Percentiles rank a stretch among this genome's conserved stretches.
Evolutionary conservation across 441 rosid genomes (phyloP).

Genomic region (Arabidopsis hybrid): DNA sequence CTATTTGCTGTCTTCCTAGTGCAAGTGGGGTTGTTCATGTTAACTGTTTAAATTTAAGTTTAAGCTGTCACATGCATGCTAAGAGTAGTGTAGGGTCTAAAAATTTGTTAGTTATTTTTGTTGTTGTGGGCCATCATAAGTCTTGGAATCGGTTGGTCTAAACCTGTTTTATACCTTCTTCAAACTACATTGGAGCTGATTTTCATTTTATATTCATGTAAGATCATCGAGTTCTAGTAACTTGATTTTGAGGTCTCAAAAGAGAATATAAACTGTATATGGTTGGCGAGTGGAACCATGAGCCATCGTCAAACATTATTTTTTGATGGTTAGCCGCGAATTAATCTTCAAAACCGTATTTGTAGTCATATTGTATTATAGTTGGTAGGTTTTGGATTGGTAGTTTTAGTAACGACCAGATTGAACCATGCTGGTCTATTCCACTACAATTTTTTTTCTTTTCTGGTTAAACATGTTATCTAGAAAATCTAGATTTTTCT

Average conservation of each 20-base stretch:
- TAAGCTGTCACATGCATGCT: conserved; percentile 31
- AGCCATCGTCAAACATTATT: background rate
- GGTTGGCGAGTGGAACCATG: background rate
- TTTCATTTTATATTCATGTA: too few species aligned
- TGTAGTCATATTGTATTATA: background rate
- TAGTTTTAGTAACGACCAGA: conserved; percentile 9
- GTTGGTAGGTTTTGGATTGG: conserved; percentile 16
- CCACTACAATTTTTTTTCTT: conserved; percentile 6
- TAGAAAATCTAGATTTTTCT: conserved; percentile 30
- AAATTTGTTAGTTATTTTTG: conserved; percentile 23
- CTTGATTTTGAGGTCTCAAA: too few species aligned
- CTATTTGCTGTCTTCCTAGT: conserved; percentile 27
- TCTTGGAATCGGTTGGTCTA: conserved; percentile 3
- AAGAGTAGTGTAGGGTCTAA: conserved; percentile 26
- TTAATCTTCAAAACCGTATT: background rate
- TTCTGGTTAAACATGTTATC: conserved; percentile 12
- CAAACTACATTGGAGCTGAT: too few species aligned
- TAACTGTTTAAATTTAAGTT: conserved; percentile 29
- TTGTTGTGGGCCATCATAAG: conserved; percentile 6
- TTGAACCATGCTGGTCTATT: background rate
- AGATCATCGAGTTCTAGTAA: background rate
- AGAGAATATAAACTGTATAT: background rate
- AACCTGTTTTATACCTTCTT: conserved; percentile 10
- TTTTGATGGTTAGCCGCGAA: background rate
- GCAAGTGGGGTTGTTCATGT: conserved; percentile 27